Percentiles rank a stretch among this genome's conserved stretches.
phyloP scores from a whole-genome alignment of 495 filamentous ascomycete genomes.

The Aspergillus nidulans region DNA sequence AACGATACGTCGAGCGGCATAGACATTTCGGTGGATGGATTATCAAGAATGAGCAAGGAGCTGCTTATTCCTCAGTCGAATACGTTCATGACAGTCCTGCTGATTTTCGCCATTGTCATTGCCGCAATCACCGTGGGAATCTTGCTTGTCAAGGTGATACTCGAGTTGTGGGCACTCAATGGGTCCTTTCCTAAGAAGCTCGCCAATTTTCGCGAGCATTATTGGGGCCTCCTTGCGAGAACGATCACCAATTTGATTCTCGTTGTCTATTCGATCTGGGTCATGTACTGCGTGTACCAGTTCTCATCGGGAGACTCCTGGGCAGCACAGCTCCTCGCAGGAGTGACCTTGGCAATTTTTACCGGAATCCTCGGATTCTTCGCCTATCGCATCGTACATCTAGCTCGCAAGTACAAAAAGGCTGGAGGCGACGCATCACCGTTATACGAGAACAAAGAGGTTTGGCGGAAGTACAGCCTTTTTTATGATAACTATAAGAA shows the following conservation, averaged over 20 bases:
- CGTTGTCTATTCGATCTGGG: slow-evolving; percentile 91
- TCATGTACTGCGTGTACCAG: slow-evolving; percentile 93
- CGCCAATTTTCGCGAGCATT: slow-evolving; percentile 84
- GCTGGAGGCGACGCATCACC: slow-evolving; percentile 66
- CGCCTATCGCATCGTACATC: slow-evolving; percentile 71
- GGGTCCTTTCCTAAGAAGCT: slow-evolving; percentile 80
- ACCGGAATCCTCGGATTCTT: slow-evolving; percentile 76
- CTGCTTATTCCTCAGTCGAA: slow-evolving; percentile 80
- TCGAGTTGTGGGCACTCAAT: slow-evolving; percentile 89
- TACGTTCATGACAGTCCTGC: slow-evolving; percentile 92
- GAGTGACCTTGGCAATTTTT: slow-evolving; percentile 72
- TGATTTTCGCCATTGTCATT: slow-evolving; percentile 84
- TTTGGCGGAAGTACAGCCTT: slow-evolving; percentile 91
- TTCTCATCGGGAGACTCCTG: slow-evolving; percentile 93
- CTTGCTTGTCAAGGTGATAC: slow-evolving; percentile 82
- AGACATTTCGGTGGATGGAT: slow-evolving; percentile 54
- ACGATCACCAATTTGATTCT: slow-evolving; percentile 91
- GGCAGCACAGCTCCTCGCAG: slow-evolving; percentile 85
- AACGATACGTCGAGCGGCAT: slow-evolving; percentile 18
- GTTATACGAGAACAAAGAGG: slow-evolving; percentile 83
- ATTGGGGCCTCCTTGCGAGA: slow-evolving; percentile 85
- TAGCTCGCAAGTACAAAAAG: slow-evolving; percentile 69
- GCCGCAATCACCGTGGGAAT: slow-evolving; percentile 82
- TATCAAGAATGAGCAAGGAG: slow-evolving; percentile 72
- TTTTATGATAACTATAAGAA: slow-evolving; percentile 96